Base-by-base conservation (phyloP, 805 yeast genomes). In the Candida oleophila region DNA sequence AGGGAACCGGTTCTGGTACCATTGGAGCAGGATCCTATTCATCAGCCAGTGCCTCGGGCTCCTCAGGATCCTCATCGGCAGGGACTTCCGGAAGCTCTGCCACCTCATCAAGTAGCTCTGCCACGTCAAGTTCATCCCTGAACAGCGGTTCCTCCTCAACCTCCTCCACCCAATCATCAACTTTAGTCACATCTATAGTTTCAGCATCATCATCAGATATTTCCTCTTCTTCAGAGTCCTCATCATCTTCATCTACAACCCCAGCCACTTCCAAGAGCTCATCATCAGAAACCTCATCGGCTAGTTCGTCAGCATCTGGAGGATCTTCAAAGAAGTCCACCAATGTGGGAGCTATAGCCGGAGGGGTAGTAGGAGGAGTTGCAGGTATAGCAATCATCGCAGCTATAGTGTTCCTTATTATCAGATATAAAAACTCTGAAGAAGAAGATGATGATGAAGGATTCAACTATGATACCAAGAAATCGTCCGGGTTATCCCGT, bases 311-410 rank as follows among this genome's bases (percentile, higher is more conserved):
- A 35, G 25, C 45, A 15, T 41, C 47, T 15, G 16, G 34, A 4
- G 42, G 50, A 16, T 22, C 43, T 14, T 46, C 38, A 34, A 35
- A 37, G 7, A 49, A 52, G 25, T 41, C 66, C 19, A 18, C 39
- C 14, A 70, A 66, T 42, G 56, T 61, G 8, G 76, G 71, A 1
- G 60, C 74, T 12, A 71, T 73, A 34, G 75, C 61, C 2, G 77
- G 77, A 14, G 77, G 77, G 7, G 76, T 71, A 1, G 75, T 71
- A 2, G 77, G 77, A 14, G 77, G 76, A 9, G 46, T 71, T 4
- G 69, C 61, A 1, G 77, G 62, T 1, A 36, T 65, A 2, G 55
- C 55, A 4, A 44, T 65, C 2, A 50, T 69, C 18, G 60, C 53
- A 1, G 55, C 53, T 4, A 52, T 53, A 0, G 50, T 60, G 7